Conservation (phyloP, 305 asterid species). For the Fraxinus ornus region DNA sequence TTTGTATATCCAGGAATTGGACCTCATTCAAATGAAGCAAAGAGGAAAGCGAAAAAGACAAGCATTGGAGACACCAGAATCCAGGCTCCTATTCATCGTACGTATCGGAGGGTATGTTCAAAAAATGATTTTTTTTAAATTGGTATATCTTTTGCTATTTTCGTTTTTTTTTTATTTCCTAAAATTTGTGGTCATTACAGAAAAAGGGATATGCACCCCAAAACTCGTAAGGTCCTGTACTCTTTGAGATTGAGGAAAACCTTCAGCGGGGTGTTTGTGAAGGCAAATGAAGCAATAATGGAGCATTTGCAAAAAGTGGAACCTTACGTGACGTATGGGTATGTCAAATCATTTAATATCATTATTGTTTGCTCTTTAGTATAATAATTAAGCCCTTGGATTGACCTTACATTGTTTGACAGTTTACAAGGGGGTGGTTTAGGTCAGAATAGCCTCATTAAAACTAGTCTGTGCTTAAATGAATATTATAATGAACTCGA, state of each 20-base stretch:
- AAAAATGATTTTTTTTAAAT: not conserved
- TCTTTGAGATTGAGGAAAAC: constrained; percentile 71
- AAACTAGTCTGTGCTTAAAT: not conserved
- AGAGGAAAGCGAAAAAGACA: constrained; percentile 55
- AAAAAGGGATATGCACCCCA: constrained; percentile 79
- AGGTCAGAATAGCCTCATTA: not conserved
- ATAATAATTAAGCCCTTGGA: not conserved
- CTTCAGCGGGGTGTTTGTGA: constrained; percentile 73
- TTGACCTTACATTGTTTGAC: not conserved
- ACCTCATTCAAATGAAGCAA: constrained; percentile 71
- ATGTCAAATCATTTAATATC: constrained; percentile 22
- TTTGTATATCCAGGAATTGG: constrained; percentile 61
- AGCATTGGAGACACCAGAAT: constrained; percentile 35
- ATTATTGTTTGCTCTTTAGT: not conserved
- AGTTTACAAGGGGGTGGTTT: not conserved
- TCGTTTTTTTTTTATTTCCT: not conserved
- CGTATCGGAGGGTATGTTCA: constrained; percentile 79
- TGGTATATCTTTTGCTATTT: not conserved
- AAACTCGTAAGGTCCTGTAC: constrained; percentile 62
- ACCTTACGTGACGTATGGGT: constrained; percentile 94
- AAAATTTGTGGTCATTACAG: constrained; percentile 36
- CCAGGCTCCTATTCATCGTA: constrained; percentile 67
- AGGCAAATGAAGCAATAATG: constrained; percentile 54
- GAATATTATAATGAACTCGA: not conserved
- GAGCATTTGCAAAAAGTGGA: constrained; percentile 73